Base-by-base conservation (phyloP, 2,329 filamentous ascomycete species). In the Botryotinia globosa region DNA sequence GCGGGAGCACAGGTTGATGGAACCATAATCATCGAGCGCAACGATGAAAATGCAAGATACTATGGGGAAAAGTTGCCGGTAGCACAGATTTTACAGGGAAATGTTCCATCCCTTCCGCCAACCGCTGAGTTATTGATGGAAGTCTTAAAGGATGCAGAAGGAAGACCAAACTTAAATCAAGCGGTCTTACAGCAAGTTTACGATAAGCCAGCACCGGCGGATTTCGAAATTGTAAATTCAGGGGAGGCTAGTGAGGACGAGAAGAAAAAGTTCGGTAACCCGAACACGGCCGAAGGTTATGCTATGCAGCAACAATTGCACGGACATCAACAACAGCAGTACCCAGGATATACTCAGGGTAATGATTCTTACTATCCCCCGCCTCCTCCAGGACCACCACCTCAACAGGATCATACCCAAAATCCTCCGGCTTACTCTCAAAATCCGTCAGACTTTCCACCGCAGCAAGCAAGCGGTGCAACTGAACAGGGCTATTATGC, bases 141-240 rank as follows among this genome's bases (percentile, higher is more conserved):
- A 80, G 94, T 95, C 9, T 87, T 97, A 81, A 95, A 92, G 82
- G 90, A 93, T 56, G 94, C 94, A 1, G 93, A 97, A 82, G 94
- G 94, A 48, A 90, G 95, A 76, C 86, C 85, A 12, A 89, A 94
- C 76, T 89, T 92, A 92, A 59, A 74, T 22, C 71, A 69, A 18
- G 59, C 90, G 14, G 85, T 91, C 1, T 34, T 74, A 20, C 51
- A 71, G 44, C 61, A 73, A 37, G 73, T 74, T 58, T 72, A 74
- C 48, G 22, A 74, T 34, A 58, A 71, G 29, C 73, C 71, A 39
- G 66, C 62, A 4, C 73, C 73, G 12, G 67, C 59, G 20, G 73
- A 74, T 58, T 42, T 68, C n/a, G 73, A 73, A 16, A n/a, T 74
- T 29, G 71, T 67, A 25, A 45, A 73, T 44, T 62, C 56, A 4